These are phyloP conservation scores for Clathrospora elynae DNA, from an alignment of 2,329 filamentous ascomycete genomes.

Conservation along the genomic window DNA sequence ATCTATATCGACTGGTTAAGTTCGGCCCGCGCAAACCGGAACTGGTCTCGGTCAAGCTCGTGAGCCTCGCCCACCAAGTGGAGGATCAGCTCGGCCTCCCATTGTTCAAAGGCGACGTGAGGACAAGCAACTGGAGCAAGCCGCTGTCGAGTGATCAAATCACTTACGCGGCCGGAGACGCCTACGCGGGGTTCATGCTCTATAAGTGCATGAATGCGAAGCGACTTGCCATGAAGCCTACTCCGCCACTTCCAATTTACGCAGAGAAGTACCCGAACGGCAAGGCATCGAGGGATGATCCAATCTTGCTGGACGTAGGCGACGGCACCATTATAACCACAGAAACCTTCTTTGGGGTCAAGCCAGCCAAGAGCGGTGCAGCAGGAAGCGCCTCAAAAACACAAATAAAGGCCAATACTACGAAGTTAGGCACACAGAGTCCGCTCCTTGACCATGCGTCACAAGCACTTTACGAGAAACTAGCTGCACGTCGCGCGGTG, in stretches of 20 bases:
- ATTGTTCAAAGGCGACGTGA: conserved; percentile 77
- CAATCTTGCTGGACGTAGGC: conserved; percentile 27
- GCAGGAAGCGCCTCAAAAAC: conserved; percentile 3
- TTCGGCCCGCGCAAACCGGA: conserved; percentile 59
- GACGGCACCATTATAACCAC: conserved; percentile 28
- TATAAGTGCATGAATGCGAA: conserved; percentile 73
- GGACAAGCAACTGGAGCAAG: conserved; percentile 75
- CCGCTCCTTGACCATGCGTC: conserved; percentile 21
- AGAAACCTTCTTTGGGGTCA: conserved; percentile 28
- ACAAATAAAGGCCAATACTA: not conserved
- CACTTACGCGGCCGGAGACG: conserved; percentile 78
- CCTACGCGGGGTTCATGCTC: conserved; percentile 80
- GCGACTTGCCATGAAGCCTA: conserved; percentile 54
- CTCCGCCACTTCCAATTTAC: conserved; percentile 31
- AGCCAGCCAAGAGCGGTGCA: conserved; percentile 11
- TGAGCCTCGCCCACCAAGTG: conserved; percentile 72
- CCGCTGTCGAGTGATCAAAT: conserved; percentile 68
- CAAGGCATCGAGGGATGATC: conserved; percentile 18
- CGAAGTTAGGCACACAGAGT: conserved; percentile 4
- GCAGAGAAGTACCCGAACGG: conserved; percentile 34
- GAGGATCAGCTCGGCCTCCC: conserved; percentile 73
- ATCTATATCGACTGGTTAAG: conserved; percentile 78
- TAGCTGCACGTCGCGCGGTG: conserved; percentile 22
- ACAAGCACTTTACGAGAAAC: conserved; percentile 25
- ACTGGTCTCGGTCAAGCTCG: conserved; percentile 52